phyloP scores from a whole-genome alignment of 768 basidiomycete species.

The Paxillus involutus region DNA sequence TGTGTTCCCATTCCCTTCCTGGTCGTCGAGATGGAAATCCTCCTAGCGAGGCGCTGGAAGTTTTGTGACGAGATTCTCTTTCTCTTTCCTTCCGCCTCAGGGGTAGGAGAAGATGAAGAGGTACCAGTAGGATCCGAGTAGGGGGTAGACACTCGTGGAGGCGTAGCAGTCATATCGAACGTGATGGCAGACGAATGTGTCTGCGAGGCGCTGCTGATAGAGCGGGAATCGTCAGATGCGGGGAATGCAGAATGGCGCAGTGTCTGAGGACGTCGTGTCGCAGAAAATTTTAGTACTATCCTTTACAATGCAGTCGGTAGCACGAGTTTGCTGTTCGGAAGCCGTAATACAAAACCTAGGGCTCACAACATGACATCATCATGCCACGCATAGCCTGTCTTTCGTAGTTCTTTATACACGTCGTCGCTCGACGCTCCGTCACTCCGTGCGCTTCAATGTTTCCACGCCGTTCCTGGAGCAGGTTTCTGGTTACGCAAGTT shows the following conservation, averaged over 20 bases:
- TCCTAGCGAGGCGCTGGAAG: constrained; percentile 76
- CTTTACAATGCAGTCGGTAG: too few species aligned
- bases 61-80: constrained; percentile 84
- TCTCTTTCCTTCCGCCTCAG: constrained; percentile 72
- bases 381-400: too few species aligned
- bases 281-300: too few species aligned
- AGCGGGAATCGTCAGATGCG: constrained; percentile 34
- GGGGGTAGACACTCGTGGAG: constrained; percentile 71
- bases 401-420: too few species aligned
- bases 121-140: constrained; percentile 59
- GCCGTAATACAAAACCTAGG: too few species aligned
- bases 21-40: constrained; percentile 64
- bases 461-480: too few species aligned
- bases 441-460: too few species aligned
- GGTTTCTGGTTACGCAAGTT: too few species aligned
- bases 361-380: too few species aligned
- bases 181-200: constrained; percentile 45
- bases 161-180: constrained; percentile 58
- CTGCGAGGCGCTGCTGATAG: constrained; percentile 27
- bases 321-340: too few species aligned
- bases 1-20: constrained; percentile 56
- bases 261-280: constrained; percentile 33
- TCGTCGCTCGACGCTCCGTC: too few species aligned
- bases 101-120: constrained; percentile 60
- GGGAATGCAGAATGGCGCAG: constrained; percentile 42